phyloP scores from a whole-genome alignment of 108 stramenopile species.

The Nannochloropsis oceanica region DNA sequence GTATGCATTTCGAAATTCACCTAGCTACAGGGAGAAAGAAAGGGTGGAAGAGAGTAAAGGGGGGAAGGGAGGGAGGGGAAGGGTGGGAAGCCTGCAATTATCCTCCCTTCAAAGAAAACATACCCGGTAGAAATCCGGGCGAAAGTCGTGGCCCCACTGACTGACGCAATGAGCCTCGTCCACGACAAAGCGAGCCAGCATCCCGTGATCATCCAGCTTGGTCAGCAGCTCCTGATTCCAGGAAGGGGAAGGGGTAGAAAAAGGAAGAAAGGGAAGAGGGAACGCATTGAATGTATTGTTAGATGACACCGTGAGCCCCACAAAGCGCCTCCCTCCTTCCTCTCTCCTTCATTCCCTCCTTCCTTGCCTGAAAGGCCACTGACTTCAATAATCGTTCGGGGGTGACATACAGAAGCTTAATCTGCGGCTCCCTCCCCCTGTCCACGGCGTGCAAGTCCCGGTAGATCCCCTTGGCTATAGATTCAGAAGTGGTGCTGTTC shows the following conservation, averaged over 20 bases:
- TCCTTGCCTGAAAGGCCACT: background rate
- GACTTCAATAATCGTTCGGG: slow-evolving; percentile 40
- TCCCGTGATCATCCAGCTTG: slow-evolving; percentile 38
- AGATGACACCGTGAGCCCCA: too few species aligned
- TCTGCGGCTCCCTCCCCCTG: background rate
- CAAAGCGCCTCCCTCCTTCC: too few species aligned
- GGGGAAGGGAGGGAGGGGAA: too few species aligned
- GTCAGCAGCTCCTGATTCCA: slow-evolving; percentile 52
- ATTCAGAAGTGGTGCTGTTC: background rate
- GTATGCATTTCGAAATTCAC: slow-evolving; percentile 54
- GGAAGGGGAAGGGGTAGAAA: background rate
- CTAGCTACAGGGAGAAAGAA: slow-evolving; percentile 30
- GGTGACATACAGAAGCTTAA: slow-evolving; percentile 78
- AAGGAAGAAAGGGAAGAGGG: too few species aligned
- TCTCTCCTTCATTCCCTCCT: too few species aligned
- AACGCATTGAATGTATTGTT: too few species aligned
- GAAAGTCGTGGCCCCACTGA: slow-evolving; percentile 81
- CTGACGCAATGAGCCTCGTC: slow-evolving; percentile 89
- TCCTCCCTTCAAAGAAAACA: background rate
- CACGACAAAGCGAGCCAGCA: slow-evolving; percentile 79
- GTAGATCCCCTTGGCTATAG: background rate
- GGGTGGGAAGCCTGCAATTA: too few species aligned
- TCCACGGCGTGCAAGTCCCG: background rate
- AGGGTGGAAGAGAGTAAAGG: background rate
- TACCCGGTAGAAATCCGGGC: slow-evolving; percentile 54